Evolutionary conservation across 192 early-diverging fungal genomes (phyloP).

Genomic region (Gonapodya sp.): DNA sequence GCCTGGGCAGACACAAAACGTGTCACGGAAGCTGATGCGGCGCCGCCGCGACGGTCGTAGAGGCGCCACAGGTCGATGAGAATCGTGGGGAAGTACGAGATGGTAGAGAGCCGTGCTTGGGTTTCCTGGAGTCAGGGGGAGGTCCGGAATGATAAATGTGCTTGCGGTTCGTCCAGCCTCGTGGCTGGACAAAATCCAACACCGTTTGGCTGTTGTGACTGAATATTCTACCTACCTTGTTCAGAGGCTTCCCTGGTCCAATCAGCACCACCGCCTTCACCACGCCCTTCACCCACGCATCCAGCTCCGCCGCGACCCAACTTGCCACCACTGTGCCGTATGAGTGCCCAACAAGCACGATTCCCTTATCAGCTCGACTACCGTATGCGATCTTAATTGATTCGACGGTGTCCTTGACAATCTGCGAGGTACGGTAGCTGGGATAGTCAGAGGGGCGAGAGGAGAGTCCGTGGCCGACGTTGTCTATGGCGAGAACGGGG

Average conservation of each 20-base stretch:
- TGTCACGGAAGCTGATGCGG: neutral
- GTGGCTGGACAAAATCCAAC: neutral
- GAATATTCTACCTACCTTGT: neutral
- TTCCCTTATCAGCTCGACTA: neutral
- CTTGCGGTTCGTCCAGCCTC: neutral
- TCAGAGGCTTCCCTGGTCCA: neutral
- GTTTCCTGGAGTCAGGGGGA: neutral
- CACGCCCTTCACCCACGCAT: neutral
- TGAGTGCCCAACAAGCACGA: neutral
- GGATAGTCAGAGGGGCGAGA: neutral
- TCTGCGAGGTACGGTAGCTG: neutral
- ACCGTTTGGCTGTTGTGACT: too few species aligned
- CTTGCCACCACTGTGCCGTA: neutral
- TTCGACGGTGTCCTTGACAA: neutral
- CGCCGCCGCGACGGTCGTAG: neutral
- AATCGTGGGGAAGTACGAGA: neutral
- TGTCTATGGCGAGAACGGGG: neutral
- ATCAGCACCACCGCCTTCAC: slow-evolving; percentile 1
- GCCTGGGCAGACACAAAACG: neutral
- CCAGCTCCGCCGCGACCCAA: neutral
- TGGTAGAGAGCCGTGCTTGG: neutral
- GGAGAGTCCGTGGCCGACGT: neutral
- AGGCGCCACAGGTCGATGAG: neutral
- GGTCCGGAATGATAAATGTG: neutral
- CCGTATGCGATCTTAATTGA: neutral